Conservation (phyloP, 139 green algal species). For the Tetraselmis chui region DNA sequence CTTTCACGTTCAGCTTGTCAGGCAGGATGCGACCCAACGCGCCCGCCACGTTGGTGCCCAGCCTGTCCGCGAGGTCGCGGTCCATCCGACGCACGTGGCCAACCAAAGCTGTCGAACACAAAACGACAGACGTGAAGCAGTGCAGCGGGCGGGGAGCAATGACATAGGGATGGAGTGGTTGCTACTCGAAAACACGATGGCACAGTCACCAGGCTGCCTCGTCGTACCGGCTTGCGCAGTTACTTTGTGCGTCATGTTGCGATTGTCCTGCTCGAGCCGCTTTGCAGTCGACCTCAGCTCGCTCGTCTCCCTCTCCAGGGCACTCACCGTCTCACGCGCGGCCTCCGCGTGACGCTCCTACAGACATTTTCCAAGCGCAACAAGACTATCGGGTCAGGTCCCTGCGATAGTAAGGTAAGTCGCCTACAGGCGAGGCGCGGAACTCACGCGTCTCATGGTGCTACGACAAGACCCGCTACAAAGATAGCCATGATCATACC, state of each 20-base stretch:
- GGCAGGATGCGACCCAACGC: not conserved
- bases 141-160: no score
- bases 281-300: not conserved
- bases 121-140: no score
- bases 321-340: not conserved
- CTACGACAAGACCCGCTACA: no score
- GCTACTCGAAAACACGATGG: no score
- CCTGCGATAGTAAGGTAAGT: no score
- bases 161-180: no score
- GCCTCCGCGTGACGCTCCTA: not conserved
- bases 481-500: no score
- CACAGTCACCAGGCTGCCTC: no score
- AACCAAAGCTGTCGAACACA: not conserved
- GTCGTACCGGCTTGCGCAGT: not conserved
- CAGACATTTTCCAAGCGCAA: no score
- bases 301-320: not conserved
- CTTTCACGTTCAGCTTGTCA: not conserved
- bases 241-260: not conserved
- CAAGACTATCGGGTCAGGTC: no score
- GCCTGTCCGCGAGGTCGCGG: not conserved
- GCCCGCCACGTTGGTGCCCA: not conserved
- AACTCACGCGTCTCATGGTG: no score
- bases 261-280: not conserved
- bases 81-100: not conserved
- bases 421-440: no score